These are phyloP conservation scores for Gamarada debralockiae DNA, from an alignment of 495 filamentous ascomycete species.

Conservation along the genomic window DNA sequence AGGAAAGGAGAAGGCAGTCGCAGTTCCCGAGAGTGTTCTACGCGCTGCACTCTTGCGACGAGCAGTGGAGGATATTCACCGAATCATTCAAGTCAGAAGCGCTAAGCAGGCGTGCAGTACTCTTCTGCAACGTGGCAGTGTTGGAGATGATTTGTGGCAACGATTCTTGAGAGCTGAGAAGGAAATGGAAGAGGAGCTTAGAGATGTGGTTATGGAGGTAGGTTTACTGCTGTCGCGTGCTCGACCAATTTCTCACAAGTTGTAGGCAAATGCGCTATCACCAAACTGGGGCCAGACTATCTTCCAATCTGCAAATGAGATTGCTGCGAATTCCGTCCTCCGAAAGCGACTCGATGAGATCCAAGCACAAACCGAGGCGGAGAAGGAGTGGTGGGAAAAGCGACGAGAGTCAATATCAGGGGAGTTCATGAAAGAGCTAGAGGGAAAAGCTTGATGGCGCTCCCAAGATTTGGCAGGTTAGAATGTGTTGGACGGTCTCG, in stretches of 20 bases:
- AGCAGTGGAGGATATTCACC: slow-evolving; percentile 85
- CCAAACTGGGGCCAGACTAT: slow-evolving; percentile 89
- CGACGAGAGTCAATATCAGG: slow-evolving; percentile 62
- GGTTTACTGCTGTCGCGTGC: slow-evolving; percentile 8
- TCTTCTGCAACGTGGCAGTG: slow-evolving; percentile 82
- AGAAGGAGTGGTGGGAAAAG: slow-evolving; percentile 93
- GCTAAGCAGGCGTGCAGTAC: slow-evolving; percentile 82
- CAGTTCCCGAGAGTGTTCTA: slow-evolving; percentile 79
- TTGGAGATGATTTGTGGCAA: slow-evolving; percentile 96
- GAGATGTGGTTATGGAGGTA: slow-evolving; percentile 92
- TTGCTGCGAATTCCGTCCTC: slow-evolving; percentile 63
- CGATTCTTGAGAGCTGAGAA: slow-evolving; percentile 86
- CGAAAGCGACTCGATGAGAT: slow-evolving; percentile 60
- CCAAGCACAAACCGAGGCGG: slow-evolving; percentile 59
- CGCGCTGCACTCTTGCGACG: slow-evolving; percentile 88
- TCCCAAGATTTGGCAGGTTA: background rate
- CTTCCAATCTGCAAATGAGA: slow-evolving; percentile 91
- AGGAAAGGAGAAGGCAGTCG: slow-evolving; percentile 60
- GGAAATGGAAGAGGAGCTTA: slow-evolving; percentile 94
- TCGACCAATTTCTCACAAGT: slow-evolving; percentile 4
- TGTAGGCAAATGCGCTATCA: slow-evolving; percentile 78
- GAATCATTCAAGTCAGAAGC: slow-evolving; percentile 78
- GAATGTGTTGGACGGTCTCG: slow-evolving; percentile 7
- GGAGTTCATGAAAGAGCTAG: slow-evolving; percentile 82
- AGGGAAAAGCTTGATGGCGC: slow-evolving; percentile 39